Conservation (phyloP, 306 rosid species). For the Casuarina equisetifolia region DNA sequence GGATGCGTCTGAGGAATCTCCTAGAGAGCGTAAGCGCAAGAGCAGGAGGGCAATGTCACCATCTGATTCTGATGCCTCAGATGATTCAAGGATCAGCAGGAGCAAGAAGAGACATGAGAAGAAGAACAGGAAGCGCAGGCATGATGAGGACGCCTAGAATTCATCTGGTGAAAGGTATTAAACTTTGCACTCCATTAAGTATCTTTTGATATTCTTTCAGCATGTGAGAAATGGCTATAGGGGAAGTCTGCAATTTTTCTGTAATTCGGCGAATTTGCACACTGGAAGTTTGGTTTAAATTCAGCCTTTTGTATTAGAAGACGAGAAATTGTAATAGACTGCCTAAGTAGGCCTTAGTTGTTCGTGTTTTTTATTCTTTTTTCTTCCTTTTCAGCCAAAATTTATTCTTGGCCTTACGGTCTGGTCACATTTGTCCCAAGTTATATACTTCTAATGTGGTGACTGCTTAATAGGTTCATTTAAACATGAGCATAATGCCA, state of each 20-base stretch:
- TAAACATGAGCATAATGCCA: not conserved
- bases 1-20: constrained; percentile 62
- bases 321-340: not conserved
- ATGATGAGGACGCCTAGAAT: constrained; percentile 42
- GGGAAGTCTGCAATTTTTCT: not conserved
- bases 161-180: not conserved
- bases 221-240: not conserved
- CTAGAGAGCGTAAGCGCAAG: constrained; percentile 44
- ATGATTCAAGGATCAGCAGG: constrained; percentile 55
- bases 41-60: constrained; percentile 52
- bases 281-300: constrained; percentile 1
- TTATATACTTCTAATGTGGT: not conserved
- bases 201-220: not conserved
- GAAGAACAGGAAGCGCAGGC: constrained; percentile 48
- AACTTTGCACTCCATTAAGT: constrained; percentile 2
- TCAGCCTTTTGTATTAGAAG: not conserved
- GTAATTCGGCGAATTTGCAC: constrained; percentile 19
- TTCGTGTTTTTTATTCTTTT: no score
- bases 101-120: constrained; percentile 61
- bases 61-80: constrained; percentile 49
- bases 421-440: not conserved
- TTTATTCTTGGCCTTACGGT: not conserved
- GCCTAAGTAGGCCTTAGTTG: not conserved
- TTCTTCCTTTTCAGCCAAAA: not conserved
- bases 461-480: not conserved